A percentile compares a stretch with the other conserved stretches of the same genome.
Evolutionary conservation across 192 early-diverging fungal genomes (phyloP).

Genomic region (Linnemannia zychae): DNA sequence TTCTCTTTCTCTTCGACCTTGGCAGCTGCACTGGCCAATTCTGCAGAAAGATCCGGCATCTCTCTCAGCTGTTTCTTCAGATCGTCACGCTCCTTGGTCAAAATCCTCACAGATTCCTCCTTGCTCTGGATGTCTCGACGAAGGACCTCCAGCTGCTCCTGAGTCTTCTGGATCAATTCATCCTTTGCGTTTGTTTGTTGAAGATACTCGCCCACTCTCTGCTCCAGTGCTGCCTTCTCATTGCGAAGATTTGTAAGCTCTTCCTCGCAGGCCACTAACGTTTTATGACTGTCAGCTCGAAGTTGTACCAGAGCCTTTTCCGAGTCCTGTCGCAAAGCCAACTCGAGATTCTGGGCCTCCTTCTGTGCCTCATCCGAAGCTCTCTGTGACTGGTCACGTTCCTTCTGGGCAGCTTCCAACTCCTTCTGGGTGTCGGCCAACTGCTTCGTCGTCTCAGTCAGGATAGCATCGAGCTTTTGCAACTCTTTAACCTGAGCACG

Average conservation of each 20-base stretch:
- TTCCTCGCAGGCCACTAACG: slow-evolving; percentile 21
- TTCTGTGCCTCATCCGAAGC: slow-evolving; percentile 17
- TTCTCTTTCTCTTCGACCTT: slow-evolving; percentile 26
- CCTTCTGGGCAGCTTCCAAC: slow-evolving; percentile 6
- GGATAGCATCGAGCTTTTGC: slow-evolving; percentile 27
- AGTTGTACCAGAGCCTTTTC: slow-evolving; percentile 1
- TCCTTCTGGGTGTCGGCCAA: slow-evolving; percentile 29
- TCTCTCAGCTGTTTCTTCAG: slow-evolving; percentile 25
- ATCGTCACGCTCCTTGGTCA: slow-evolving; percentile 30
- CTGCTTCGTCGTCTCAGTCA: slow-evolving; percentile 18
- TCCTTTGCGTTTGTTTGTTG: not conserved
- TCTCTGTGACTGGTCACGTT: slow-evolving; percentile 14
- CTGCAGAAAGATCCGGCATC: slow-evolving; percentile 13
- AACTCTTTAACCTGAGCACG: slow-evolving; percentile 45
- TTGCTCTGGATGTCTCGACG: slow-evolving; percentile 9
- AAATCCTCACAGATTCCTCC: not conserved
- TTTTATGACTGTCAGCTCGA: slow-evolving; percentile 13
- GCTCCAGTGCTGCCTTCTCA: slow-evolving; percentile 24
- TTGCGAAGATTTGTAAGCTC: slow-evolving; percentile 22
- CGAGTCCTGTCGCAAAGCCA: slow-evolving; percentile 10
- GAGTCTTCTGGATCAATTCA: not conserved
- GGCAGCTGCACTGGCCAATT: slow-evolving; percentile 10
- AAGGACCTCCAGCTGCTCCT: slow-evolving; percentile 8
- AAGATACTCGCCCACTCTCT: slow-evolving; percentile 3
- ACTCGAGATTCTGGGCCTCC: slow-evolving; percentile 15